Evolutionary conservation across 768 basidiomycete genomes (phyloP), one percentile per base, ranked within the genome.

Genomic region (Guyanaporus albipodus): DNA sequence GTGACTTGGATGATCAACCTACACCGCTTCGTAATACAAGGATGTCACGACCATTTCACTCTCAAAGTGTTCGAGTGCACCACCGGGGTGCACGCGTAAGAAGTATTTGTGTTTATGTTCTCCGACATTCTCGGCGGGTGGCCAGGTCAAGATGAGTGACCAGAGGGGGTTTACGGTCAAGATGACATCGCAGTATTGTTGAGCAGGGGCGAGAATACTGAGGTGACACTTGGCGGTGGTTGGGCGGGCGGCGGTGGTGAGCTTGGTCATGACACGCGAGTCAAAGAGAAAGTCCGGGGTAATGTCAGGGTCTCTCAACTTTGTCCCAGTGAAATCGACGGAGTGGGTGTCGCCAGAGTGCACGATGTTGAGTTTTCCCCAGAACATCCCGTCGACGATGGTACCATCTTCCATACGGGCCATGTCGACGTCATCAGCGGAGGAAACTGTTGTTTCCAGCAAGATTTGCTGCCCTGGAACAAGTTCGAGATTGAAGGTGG

Each of bases 341-440:
- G 75, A 75, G 66, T 92, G 90, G 15, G 69, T 82, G 56, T 87
- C 85, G 26, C 82, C 86, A 1, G 78, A 71, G 59, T 92, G 90
- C 11, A 90, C 78, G 41, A 92, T 87, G 54, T 80, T 81, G 44
- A 92, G 79, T 60, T 91, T 91, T 4, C 90, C 90, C 87, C 86
- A 91, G 68, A 91, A 92, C 66, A 79, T 70, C 32, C 90, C 90
- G 39, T 88, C 90, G 17, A 92, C 90, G 19, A 81, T 71, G 12
- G 87, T 91, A 1, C 89, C 90, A 56, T 92, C 90, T 53, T 91
- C 90, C 85, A 89, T 90, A 40, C 87, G 78, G 3, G 90, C 85
- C 90, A 92, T 91, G 62, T 92, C 90, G 28, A 91, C 76, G 55
- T 91, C 90, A 28, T 87, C 85, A 36, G 77, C 79, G 3, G 90